Evolutionary conservation across 352 stramenopile species (phyloP).

Genomic region (Plasmopara halstedii): DNA sequence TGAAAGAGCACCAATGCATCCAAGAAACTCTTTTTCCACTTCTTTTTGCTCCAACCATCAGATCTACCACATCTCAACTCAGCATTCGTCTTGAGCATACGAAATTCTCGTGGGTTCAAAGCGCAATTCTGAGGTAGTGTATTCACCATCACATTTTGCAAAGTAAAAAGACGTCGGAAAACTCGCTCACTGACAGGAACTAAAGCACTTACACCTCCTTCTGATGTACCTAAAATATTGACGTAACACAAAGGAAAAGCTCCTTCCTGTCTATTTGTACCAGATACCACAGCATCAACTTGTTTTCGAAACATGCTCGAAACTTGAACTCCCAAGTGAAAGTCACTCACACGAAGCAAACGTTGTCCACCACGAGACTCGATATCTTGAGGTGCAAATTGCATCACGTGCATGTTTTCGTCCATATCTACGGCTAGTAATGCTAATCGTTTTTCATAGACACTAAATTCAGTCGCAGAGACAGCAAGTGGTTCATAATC

Average conservation of each 20-base stretch:
- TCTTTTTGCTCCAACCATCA: slow-evolving; percentile 83
- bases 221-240: slow-evolving; percentile 71
- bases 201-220: slow-evolving; percentile 68
- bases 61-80: slow-evolving; percentile 48
- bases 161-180: slow-evolving; percentile 80
- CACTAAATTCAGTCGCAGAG: slow-evolving; percentile 73
- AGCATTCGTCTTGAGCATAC: slow-evolving; percentile 62
- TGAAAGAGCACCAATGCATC: slow-evolving; percentile 73
- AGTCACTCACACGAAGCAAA: slow-evolving; percentile 71
- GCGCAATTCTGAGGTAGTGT: slow-evolving; percentile 79
- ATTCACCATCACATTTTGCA: slow-evolving; percentile 88
- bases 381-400: slow-evolving; percentile 81
- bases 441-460: slow-evolving; percentile 68
- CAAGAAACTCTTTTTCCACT: slow-evolving; percentile 86
- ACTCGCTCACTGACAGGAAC: slow-evolving; percentile 72
- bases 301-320: slow-evolving; percentile 75
- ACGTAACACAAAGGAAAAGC: slow-evolving; percentile 38
- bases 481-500: slow-evolving; percentile 80
- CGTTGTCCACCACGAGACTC: slow-evolving; percentile 78
- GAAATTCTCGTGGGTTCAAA: slow-evolving; percentile 82
- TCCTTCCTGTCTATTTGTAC: slow-evolving; percentile 10
- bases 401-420: slow-evolving; percentile 82
- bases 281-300: slow-evolving; percentile 14
- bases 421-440: slow-evolving; percentile 76
- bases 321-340: slow-evolving; percentile 74